These are phyloP conservation scores for Alternaria gaisen DNA, from an alignment of 2,329 filamentous ascomycete species.

Conservation along the genomic window DNA sequence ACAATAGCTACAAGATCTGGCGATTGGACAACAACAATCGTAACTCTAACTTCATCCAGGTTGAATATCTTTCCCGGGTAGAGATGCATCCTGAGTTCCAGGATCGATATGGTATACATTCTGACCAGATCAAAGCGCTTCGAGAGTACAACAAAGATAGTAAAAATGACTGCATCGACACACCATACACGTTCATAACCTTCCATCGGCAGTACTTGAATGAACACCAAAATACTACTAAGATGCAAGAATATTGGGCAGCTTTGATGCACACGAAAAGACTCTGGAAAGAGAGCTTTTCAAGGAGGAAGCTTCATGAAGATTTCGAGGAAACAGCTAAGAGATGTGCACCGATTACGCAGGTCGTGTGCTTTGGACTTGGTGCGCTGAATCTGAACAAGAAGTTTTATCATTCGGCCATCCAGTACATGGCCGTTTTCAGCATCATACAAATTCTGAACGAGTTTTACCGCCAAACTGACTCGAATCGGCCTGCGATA, in stretches of 20 bases:
- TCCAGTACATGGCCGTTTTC: slow-evolving; percentile 28
- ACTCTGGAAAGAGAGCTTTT: slow-evolving; percentile 3
- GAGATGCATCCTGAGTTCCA: slow-evolving; percentile 18
- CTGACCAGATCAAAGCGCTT: background rate
- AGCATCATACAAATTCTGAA: slow-evolving; percentile 18
- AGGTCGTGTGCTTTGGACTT: slow-evolving; percentile 26
- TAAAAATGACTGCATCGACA: background rate
- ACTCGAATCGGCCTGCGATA: background rate
- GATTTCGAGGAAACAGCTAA: background rate
- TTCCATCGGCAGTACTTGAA: background rate
- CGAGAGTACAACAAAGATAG: slow-evolving; percentile 2
- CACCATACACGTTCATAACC: slow-evolving; percentile 3
- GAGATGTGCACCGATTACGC: slow-evolving; percentile 4
- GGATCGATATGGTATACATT: background rate
- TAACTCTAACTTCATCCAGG: background rate
- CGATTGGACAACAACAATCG: background rate
- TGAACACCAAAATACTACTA: background rate
- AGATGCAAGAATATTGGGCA: slow-evolving; percentile 2
- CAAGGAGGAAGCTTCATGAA: background rate
- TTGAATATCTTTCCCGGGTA: slow-evolving; percentile 15
- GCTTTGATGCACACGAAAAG: background rate
- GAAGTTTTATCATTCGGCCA: slow-evolving; percentile 7
- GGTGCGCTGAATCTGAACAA: slow-evolving; percentile 12
- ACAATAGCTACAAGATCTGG: slow-evolving; percentile 4
- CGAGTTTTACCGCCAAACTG: background rate